Evolutionary conservation across 352 stramenopile genomes (phyloP).

Genomic region (Pythium plurisporium): DNA sequence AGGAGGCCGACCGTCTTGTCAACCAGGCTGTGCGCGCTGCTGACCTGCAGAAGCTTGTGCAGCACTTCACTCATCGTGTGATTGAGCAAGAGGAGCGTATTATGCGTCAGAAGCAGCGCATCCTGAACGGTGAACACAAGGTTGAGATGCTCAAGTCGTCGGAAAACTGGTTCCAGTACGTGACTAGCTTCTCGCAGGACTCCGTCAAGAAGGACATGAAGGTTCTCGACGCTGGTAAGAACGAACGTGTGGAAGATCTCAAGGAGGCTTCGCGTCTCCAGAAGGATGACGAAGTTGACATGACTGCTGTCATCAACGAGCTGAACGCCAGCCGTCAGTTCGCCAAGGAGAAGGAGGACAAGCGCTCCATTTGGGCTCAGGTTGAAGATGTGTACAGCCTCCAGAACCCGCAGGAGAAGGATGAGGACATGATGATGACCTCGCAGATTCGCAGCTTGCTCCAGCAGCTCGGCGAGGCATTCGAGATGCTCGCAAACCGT

Average conservation of each 20-base stretch:
- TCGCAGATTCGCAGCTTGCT: constrained; percentile 84
- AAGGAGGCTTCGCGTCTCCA: constrained; percentile 78
- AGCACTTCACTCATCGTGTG: constrained; percentile 87
- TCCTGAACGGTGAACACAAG: constrained; percentile 87
- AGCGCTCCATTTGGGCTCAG: constrained; percentile 81
- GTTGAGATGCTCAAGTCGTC: constrained; percentile 88
- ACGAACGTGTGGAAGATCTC: constrained; percentile 65
- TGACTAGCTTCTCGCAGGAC: constrained; percentile 68
- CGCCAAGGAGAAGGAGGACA: constrained; percentile 75
- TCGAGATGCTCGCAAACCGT: constrained; percentile 87
- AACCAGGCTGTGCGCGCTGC: constrained; percentile 79
- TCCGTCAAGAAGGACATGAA: constrained; percentile 84
- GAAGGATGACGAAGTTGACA: constrained; percentile 80
- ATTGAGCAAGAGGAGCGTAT: constrained; percentile 89
- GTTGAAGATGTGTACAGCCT: constrained; percentile 83
- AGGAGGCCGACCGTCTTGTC: constrained; percentile 78
- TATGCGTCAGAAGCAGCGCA: constrained; percentile 88
- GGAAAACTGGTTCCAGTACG: constrained; percentile 89
- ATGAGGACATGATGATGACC: constrained; percentile 91
- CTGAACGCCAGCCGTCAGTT: constrained; percentile 53
- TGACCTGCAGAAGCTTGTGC: constrained; percentile 82
- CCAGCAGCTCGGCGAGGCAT: constrained; percentile 81
- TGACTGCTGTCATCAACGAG: constrained; percentile 66
- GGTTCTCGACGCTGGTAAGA: constrained; percentile 60
- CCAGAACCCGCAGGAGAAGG: constrained; percentile 82